phyloP scores from a whole-genome alignment of 495 filamentous ascomycete genomes.

The Parachaetomium inaequale region DNA sequence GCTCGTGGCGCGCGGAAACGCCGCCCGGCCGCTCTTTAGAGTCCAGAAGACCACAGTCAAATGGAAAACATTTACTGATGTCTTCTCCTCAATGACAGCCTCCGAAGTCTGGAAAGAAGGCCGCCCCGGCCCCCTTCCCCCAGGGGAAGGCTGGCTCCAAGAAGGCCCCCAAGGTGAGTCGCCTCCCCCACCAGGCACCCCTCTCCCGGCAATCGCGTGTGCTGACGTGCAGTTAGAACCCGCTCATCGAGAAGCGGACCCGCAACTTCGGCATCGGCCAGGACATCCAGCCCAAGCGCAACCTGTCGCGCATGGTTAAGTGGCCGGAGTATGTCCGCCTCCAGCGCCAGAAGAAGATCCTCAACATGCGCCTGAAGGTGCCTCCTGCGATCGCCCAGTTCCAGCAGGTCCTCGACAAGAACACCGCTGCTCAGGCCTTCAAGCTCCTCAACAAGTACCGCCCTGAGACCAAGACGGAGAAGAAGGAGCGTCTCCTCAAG shows the following conservation, averaged over 20 bases:
- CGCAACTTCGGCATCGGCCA: conserved; percentile 99
- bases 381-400: conserved; percentile 97
- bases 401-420: conserved; percentile 95
- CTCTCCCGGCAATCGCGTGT: conserved; percentile 7
- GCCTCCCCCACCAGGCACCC: neutral
- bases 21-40: conserved; percentile 75
- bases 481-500: conserved; percentile 98
- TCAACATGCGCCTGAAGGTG: conserved; percentile 97
- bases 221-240: conserved; percentile 68
- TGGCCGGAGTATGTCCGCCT: conserved; percentile 99
- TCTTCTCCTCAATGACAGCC: conserved; percentile 99
- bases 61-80: conserved; percentile 83
- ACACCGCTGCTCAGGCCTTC: conserved; percentile 92
- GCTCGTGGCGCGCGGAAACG: conserved; percentile 55
- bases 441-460: conserved; percentile 99
- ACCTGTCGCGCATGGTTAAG: conserved; percentile 98
- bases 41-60: conserved; percentile 77
- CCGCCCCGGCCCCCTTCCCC: conserved; percentile 93
- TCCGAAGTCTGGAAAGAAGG: conserved; percentile 93
- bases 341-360: conserved; percentile 99
- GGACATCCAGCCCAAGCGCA: conserved; percentile 95
- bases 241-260: conserved; percentile 94
- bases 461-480: conserved; percentile 97
- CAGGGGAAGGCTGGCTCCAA: conserved; percentile 88
- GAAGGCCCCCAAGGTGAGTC: conserved; percentile 90